Evolutionary conservation across 306 rosid species (phyloP), one percentile per base, ranked within the genome.

Genomic region (Gillenia trifoliata): DNA sequence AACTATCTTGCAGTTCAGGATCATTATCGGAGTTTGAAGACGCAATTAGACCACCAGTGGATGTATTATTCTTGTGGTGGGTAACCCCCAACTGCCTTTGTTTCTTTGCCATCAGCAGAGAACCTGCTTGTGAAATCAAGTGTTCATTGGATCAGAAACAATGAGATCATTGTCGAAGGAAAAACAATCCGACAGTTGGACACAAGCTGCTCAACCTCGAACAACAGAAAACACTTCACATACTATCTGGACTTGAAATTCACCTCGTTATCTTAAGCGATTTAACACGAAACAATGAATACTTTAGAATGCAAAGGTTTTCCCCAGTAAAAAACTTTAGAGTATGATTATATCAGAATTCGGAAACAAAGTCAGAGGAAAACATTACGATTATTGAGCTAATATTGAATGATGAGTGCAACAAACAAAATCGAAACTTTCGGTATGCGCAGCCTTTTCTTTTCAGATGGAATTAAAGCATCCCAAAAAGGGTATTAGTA

Each of bases 61-160:
- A 59, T 77, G 82, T 64, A 55, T 40, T 66, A 31, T 34, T 68
- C 68, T 82, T 77, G 72, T 66, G 47, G 85, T 34, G 78, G 74
- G 75, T 12, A 57, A 49, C 83, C 78, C 80, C 87, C 45, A 75
- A 56, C 65, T 55, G 81, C 63, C 59, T 86, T 76, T 83, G 88
- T 65, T 89, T 76, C 85, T 85, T 90, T 75, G 76, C 91, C 99
- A 88, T 90, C 80, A 29, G 71, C 68, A 31, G 45, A 77, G 69
- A 75, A 79, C 83, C 91, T 89, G 81, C 28, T 41, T 13, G 67
- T 70, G 77, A 80, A 45, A 68, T 45, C 73, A 64, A n/a, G 66
- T 28, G 70, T 54, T 63, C 76, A 41, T 31, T 71, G 56, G 68
- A 72, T 73, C 8, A 77, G 72, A 68, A 40, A 22, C 74, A 63